Percentiles rank a stretch among this genome's conserved stretches.
phyloP scores from a whole-genome alignment of 345 rosid species.

The Alliaria petiolata region DNA sequence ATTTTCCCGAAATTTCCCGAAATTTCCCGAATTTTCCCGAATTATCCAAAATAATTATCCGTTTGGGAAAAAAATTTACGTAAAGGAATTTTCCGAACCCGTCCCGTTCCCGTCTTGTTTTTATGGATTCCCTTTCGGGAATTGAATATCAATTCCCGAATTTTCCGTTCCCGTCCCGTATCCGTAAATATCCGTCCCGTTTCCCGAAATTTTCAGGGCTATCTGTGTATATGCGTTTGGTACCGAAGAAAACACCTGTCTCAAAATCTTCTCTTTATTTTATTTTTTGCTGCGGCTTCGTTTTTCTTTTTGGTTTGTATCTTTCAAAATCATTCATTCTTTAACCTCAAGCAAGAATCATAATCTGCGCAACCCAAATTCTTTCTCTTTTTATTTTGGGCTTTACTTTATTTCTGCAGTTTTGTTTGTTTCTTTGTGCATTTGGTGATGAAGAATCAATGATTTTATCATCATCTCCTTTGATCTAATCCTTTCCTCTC shows the following conservation, averaged over 20 bases:
- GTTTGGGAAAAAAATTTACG: no score
- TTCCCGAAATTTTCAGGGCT: no score
- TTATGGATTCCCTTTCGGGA: no score
- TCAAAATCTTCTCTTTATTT: neutral
- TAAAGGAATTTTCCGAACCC: no score
- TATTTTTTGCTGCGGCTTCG: neutral
- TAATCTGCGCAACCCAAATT: neutral
- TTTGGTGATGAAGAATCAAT: neutral
- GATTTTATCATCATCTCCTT: neutral
- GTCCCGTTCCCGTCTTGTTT: no score
- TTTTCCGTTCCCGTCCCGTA: no score
- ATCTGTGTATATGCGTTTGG: conserved; percentile 7
- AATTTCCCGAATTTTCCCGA: no score
- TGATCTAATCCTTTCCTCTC: neutral
- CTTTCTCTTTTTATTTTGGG: neutral
- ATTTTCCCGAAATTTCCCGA: no score
- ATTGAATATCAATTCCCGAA: no score
- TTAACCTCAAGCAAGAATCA: conserved; percentile 33
- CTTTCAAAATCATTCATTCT: conserved; percentile 9
- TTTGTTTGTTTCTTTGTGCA: conserved; percentile 6
- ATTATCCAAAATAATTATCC: no score
- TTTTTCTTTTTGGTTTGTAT: neutral
- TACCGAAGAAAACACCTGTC: conserved; percentile 15
- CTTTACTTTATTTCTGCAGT: neutral
- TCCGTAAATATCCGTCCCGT: no score